A percentile compares a stretch with the other conserved stretches of the same genome.
phyloP scores from a whole-genome alignment of 176 grass and related monocot species.

The Oryza australiensis region DNA sequence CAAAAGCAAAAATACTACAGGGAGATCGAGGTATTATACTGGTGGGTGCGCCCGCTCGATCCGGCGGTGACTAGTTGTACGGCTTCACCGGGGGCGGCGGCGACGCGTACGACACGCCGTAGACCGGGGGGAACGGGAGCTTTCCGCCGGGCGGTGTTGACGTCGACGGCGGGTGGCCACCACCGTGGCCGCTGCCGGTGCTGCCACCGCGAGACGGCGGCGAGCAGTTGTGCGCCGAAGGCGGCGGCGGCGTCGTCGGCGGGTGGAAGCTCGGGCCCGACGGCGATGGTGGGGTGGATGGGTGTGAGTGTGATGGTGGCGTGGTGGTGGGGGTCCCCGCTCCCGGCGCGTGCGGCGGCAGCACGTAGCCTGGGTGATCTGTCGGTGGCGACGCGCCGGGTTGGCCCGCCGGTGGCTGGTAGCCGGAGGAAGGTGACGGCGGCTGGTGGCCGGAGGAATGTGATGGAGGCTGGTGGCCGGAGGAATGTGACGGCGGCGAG shows the following conservation, averaged over 20 bases:
- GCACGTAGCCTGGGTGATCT: conserved; percentile 33
- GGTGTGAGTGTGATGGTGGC: conserved; percentile 35
- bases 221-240: conserved; percentile 34
- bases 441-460: conserved; percentile 12
- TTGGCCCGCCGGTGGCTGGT: conserved; percentile 31
- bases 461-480: background rate
- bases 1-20: conserved; percentile 25
- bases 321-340: conserved; percentile 2
- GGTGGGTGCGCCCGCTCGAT: background rate
- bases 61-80: conserved; percentile 27
- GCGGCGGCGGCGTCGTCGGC: conserved; percentile 3
- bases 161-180: conserved; percentile 9
- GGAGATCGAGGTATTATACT: conserved; percentile 41
- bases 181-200: background rate
- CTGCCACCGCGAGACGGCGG: conserved; percentile 42
- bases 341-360: conserved; percentile 34
- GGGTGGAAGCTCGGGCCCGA: conserved; percentile 19
- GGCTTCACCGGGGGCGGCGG: conserved; percentile 62
- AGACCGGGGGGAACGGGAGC: conserved; percentile 61
- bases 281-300: conserved; percentile 19
- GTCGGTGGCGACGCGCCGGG: conserved; percentile 30
- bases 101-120: conserved; percentile 65
- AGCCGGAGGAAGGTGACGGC: conserved; percentile 22
- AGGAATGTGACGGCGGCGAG: background rate
- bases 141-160: conserved; percentile 18